Base-by-base conservation (phyloP, 345 rosid genomes). In the Eucalyptus urophylla region DNA sequence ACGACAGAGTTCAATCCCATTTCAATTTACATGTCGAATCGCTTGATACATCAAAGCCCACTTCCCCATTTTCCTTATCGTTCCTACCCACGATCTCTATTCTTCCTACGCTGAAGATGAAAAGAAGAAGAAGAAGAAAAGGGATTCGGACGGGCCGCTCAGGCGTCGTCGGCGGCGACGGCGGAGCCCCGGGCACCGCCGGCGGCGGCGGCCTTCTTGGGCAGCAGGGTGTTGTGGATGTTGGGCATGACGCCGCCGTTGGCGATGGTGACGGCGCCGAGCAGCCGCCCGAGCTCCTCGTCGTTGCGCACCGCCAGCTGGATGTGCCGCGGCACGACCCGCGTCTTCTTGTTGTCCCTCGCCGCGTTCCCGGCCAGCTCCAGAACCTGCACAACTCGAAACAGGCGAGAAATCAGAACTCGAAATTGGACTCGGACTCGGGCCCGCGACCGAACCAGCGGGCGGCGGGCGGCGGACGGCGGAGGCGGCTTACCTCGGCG, bases 281-380 rank as follows among this genome's bases (percentile, higher is more conserved):
- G 88, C 69, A 91, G 72, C 60, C 83, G 89, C 6, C 92, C 85
- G 49, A 92, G 90, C 56, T 91, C 93, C 86, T 92, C 92, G 58
- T 92, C 93, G 89, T 91, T 91, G 24, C 91, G 90, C 62, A 92
- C 91, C 3, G 93, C 92, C 88, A 92, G 80, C 40, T 90, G 92
- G 11, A 92, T 80, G 83, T 92, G 94, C 51, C 92, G 87, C 6
- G 94, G 94, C 37, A 90, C 92, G 21, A 92, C 87, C 25, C 94
- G 88, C 16, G 88, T 88, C 89, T 90, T 92, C 92, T 91, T 92
- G 91, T 86, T 51, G 60, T 86, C 87, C 54, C 60, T 44, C 62
- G 87, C 87, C n/a, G 87, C 94, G 88, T 92, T 92, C 5, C 94
- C 94, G 29, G 94, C 94, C 92, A 92, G 87, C 72, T 92, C 94